Percentiles rank a stretch among this genome's conserved stretches.
These are phyloP conservation scores for Lunularia cruciata DNA, from an alignment of 225 moss, liverwort and hornwort species.

Conservation along the genomic window DNA sequence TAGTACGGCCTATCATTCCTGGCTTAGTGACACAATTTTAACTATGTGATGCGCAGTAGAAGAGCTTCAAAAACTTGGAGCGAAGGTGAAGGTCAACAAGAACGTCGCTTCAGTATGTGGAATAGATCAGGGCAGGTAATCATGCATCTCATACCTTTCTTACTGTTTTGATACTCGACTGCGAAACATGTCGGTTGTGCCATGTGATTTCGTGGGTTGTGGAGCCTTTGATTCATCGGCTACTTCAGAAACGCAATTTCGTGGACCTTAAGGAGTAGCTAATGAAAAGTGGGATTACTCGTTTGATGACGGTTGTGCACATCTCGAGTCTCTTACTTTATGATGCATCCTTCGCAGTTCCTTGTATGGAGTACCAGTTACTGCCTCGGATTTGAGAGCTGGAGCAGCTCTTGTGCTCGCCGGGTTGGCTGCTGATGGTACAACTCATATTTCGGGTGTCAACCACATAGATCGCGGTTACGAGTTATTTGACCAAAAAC, in stretches of 20 bases:
- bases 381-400: slow-evolving; percentile 87
- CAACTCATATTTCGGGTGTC: slow-evolving; percentile 74
- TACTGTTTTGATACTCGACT: too few species aligned
- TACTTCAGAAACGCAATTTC: too few species aligned
- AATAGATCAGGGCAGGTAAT: slow-evolving; percentile 66
- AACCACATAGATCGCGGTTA: slow-evolving; percentile 93
- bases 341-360: slow-evolving; percentile 70
- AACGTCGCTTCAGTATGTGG: slow-evolving; percentile 78
- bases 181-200: too few species aligned
- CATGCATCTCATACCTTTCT: not conserved
- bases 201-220: too few species aligned
- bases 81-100: slow-evolving; percentile 63
- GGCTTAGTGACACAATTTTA: too few species aligned
- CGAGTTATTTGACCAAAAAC: slow-evolving; percentile 77
- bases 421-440: slow-evolving; percentile 83
- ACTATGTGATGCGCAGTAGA: slow-evolving; percentile 51
- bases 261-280: too few species aligned
- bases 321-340: too few species aligned
- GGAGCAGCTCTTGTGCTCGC: slow-evolving; percentile 98
- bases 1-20: not conserved
- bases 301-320: too few species aligned
- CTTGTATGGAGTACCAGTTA: slow-evolving; percentile 69
- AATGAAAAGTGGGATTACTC: too few species aligned
- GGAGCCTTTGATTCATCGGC: too few species aligned
- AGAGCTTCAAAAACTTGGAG: slow-evolving; percentile 92